Conservation (phyloP, 148 eudicot genomes). For the Chenopodium album region DNA sequence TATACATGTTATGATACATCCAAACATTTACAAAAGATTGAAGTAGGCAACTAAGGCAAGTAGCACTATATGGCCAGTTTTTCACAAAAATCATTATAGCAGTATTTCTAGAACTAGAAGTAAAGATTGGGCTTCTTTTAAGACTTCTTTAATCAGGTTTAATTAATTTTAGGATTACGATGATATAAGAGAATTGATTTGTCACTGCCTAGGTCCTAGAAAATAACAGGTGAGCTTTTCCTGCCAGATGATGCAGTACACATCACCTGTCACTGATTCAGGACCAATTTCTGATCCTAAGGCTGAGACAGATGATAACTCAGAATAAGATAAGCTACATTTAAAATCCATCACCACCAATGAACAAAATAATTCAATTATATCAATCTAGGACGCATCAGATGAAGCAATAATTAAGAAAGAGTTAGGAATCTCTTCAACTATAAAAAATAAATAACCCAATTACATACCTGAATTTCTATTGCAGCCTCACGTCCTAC, state of each 20-base stretch:
- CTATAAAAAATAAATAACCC: background rate
- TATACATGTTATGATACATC: too few species aligned
- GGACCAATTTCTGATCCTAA: background rate
- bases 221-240: background rate
- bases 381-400: background rate
- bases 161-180: too few species aligned
- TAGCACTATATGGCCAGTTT: too few species aligned
- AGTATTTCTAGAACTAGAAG: too few species aligned
- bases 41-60: too few species aligned
- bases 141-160: too few species aligned
- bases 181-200: too few species aligned
- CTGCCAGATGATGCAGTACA: background rate
- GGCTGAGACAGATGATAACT: background rate
- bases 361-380: background rate
- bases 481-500: constrained; percentile 96
- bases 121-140: too few species aligned
- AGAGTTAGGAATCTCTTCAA: background rate
- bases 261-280: background rate
- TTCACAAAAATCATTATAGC: too few species aligned
- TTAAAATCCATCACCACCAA: too few species aligned
- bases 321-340: background rate
- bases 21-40: too few species aligned
- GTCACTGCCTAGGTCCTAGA: too few species aligned
- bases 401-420: background rate
- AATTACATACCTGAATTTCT: constrained; percentile 74